Base-by-base conservation (phyloP, 2,329 filamentous ascomycete genomes). In the Rutstroemia sp. region DNA sequence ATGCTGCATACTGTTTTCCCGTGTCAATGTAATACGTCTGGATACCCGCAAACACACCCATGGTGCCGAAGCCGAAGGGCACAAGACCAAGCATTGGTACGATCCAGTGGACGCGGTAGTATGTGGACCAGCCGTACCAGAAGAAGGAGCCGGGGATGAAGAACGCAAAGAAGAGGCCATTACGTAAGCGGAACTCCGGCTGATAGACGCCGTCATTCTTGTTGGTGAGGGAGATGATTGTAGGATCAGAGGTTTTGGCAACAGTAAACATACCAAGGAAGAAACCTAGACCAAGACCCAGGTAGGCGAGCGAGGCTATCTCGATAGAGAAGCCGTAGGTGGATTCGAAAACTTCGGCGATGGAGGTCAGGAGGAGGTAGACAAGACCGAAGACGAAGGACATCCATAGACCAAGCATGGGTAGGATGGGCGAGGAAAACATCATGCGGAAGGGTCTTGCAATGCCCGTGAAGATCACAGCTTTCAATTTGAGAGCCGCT, bases 331-430 rank as follows among this genome's bases (percentile, higher is more conserved):
- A 73, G 14, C 65, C 67, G 46, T 79, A 78, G 0, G 69, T 72
- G 6, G 68, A 49, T 16, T 70, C 68, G 57, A 78, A 81, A 46
- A 82, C 75, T 50, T 72, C 74, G 0, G 73, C 71, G 65, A 76
- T 42, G 23, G 52, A 41, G 3, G 76, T 72, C 4, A 81, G 71
- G 53, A 81, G 77, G 0, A 76, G 77, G 63, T 81, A 82, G 0
- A 81, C 68, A 0, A 79, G 70, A 19, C 78, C 76, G 58, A 82
- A 82, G 2, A 79, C 63, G 0, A 80, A 71, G 0, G 75, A 73
- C 27, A 82, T 70, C 58, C 82, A 82, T 0, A 80, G 49, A 0
- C 74, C 72, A 56, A 80, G 70, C 4, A 76, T 67, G 5, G 73
- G 63, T 2, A 73, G 64, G 46, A 73, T 71, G 0, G 71, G 71